These are phyloP conservation scores for Yamagishiella unicocca DNA, from an alignment of 139 green algal species.

Conservation along the genomic window DNA sequence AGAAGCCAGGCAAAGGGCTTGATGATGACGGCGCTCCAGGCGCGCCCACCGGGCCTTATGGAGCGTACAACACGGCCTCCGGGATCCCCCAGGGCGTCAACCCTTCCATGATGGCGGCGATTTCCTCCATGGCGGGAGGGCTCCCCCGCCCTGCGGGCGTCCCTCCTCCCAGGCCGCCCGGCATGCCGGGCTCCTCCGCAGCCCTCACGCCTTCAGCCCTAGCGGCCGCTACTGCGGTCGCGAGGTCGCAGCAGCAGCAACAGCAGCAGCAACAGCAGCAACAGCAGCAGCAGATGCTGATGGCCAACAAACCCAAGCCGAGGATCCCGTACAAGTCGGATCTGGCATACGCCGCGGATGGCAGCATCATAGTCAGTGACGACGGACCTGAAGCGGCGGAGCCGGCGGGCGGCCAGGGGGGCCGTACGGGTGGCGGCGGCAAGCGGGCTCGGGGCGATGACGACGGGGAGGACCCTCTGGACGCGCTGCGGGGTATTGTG, in stretches of 20 bases:
- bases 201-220: not conserved
- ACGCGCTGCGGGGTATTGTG: conserved; percentile 27
- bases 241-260: not conserved
- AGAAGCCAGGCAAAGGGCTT: not conserved
- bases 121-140: not conserved
- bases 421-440: not conserved
- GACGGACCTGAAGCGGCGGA: not conserved
- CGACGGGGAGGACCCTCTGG: conserved; percentile 12
- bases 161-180: not conserved
- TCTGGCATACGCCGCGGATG: conserved; percentile 6
- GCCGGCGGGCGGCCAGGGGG: not conserved
- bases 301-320: not conserved
- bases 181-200: not conserved
- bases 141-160: not conserved
- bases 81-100: not conserved
- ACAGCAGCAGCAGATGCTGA: not conserved
- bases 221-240: not conserved
- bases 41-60: too few species aligned
- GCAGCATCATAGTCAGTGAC: conserved; percentile 39
- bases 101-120: not conserved
- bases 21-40: not conserved
- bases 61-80: too few species aligned
- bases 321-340: conserved; percentile 23
- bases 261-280: not conserved
- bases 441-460: conserved; percentile 37